Evolutionary conservation across 2,329 filamentous ascomycete species (phyloP).

Genomic region (Lasiodiplodia sp.): DNA sequence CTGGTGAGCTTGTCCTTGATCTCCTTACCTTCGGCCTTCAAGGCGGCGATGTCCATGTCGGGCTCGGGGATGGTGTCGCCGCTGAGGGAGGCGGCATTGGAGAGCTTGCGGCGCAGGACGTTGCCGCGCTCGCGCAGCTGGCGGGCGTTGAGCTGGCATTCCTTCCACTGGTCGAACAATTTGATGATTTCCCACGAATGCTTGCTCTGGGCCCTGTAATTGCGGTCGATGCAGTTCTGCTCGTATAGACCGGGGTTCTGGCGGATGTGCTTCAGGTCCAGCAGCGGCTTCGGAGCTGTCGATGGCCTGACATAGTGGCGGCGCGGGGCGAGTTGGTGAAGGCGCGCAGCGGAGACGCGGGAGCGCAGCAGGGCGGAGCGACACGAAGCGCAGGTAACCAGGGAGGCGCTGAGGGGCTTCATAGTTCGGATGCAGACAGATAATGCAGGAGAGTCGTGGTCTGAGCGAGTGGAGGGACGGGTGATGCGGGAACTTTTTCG

Average conservation of each 20-base stretch:
- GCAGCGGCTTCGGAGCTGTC: constrained; percentile 77
- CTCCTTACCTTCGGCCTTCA: constrained; percentile 69
- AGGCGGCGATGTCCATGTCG: constrained; percentile 54
- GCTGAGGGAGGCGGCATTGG: constrained; percentile 48
- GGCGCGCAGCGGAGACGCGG: constrained; percentile 6
- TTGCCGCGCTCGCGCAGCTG: constrained; percentile 72
- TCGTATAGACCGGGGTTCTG: constrained; percentile 81
- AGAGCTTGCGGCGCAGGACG: constrained; percentile 62
- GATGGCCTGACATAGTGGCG: constrained; percentile 64
- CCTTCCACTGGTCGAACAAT: constrained; percentile 54
- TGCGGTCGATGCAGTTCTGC: constrained; percentile 83
- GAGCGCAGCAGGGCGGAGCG: constrained; percentile 31
- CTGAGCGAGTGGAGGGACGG: constrained; percentile 20
- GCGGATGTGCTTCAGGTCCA: constrained; percentile 91
- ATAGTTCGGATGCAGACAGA: constrained; percentile 33
- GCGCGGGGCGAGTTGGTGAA: constrained; percentile 37
- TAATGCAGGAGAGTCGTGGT: constrained; percentile 16
- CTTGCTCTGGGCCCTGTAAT: constrained; percentile 69
- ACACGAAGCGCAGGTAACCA: constrained; percentile 34
- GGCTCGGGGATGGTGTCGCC: constrained; percentile 41
- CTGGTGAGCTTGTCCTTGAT: constrained; percentile 69
- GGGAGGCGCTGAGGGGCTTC: constrained; percentile 36
- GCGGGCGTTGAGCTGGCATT: constrained; percentile 66
- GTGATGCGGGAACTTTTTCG: constrained; percentile 26
- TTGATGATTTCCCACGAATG: constrained; percentile 63